Base-by-base conservation (phyloP, 768 basidiomycete genomes). In the Boletus huronensis region DNA sequence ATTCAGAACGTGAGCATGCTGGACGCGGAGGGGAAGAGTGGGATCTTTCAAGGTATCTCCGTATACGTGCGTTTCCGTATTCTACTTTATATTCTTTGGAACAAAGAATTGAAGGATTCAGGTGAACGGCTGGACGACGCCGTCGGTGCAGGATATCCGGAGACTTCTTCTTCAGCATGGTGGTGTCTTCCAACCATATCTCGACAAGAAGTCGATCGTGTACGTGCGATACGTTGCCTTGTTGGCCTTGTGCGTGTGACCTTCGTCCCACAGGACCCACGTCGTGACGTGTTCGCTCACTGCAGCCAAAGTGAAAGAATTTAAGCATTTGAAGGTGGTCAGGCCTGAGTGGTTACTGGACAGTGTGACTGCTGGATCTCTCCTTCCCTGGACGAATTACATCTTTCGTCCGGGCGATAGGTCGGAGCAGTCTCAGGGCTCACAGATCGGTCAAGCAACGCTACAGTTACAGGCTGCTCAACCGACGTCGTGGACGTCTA, bases 241-340 rank as follows among this genome's bases (percentile, higher is more conserved):
- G n/a, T 50, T 21, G 16, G 28, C 23, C 19, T 51, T 8, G 52
- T 38, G 4, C 26, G 50, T 17, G 53, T 62, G 40, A 50, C 29
- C 23, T 48, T 28, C 34, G 17, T 34, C 14, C 23, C 28, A 10
- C 63, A 92, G 90, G 29, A 96, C 94, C 0, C 94, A 97, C 68
- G 87, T 99, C 61, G 77, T 99, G 47, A 96, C 97, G 4, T 88
- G 87, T 59, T 88, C 90, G 31, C 79, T 99, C 41, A 98, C 96
- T 0, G 87, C 92, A 0, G 84, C 85, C 39, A 99, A 98, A 72
- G 80, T 93, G 41, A 82, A 82, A 21, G 93, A 96, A 63, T 98
- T 94, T 70, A 81, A 87, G 68, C 70, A 87, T 39, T 89, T 96
- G 87, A 97, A 94, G 67, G 88, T 98, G 16, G 93, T 88, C 36